These are phyloP conservation scores for Candolleomyces efflorescens DNA, from an alignment of 768 basidiomycete genomes.

Conservation along the genomic window DNA sequence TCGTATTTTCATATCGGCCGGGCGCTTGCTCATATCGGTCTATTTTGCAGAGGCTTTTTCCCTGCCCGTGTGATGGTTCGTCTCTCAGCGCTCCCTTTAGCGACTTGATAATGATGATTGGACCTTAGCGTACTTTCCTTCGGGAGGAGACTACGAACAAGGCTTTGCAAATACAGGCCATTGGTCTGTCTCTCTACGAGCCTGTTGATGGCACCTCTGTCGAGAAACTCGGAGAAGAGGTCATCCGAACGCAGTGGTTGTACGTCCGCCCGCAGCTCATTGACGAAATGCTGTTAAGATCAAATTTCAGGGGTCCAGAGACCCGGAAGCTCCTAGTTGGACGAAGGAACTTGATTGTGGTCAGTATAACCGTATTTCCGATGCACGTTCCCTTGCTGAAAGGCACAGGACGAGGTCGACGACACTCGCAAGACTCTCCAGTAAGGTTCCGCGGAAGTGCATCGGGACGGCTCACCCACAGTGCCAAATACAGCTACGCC, in stretches of 20 bases:
- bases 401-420: slow-evolving; percentile 74
- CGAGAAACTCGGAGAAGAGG: slow-evolving; percentile 76
- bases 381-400: neutral
- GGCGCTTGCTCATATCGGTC: slow-evolving; percentile 7
- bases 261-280: slow-evolving; percentile 32
- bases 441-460: slow-evolving; percentile 35
- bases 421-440: slow-evolving; percentile 86
- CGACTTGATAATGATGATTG: neutral
- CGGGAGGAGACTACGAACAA: slow-evolving; percentile 64
- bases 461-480: no score
- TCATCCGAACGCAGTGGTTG: slow-evolving; percentile 97
- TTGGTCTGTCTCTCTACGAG: slow-evolving; percentile 95
- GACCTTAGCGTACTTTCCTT: slow-evolving; percentile 73
- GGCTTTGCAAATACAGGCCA: slow-evolving; percentile 91
- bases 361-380: slow-evolving; percentile 30
- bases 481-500: slow-evolving; percentile 61
- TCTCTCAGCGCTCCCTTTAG: neutral
- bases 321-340: slow-evolving; percentile 72
- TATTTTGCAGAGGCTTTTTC: slow-evolving; percentile 75
- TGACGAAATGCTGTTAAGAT: neutral
- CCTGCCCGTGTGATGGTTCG: slow-evolving; percentile 87
- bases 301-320: slow-evolving; percentile 51
- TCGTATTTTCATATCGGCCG: slow-evolving; percentile 13
- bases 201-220: slow-evolving; percentile 70
- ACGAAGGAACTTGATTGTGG: slow-evolving; percentile 76